These are phyloP conservation scores for Fonsecaea erecta DNA, from an alignment of 2,329 filamentous ascomycete species.

Conservation along the genomic window DNA sequence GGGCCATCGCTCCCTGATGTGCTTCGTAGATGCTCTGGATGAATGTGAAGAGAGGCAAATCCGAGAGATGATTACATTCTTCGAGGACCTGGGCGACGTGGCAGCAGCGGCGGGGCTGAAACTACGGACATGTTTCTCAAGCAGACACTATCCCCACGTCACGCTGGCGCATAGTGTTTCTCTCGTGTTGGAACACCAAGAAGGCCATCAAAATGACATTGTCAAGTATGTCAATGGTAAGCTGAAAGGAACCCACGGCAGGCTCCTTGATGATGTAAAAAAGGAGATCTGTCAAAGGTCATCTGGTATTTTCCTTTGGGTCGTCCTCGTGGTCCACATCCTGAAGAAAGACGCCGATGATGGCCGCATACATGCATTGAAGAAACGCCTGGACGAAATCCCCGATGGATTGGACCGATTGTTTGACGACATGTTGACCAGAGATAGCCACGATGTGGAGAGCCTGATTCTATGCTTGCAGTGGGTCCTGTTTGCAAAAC, in stretches of 20 bases:
- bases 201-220: slow-evolving; percentile 43
- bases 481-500: slow-evolving; percentile 30
- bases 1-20: slow-evolving; percentile 37
- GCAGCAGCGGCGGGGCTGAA: slow-evolving; percentile 17
- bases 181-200: slow-evolving; percentile 44
- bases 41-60: slow-evolving; percentile 44
- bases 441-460: slow-evolving; percentile 52
- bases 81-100: slow-evolving; percentile 42
- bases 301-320: slow-evolving; percentile 53
- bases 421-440: slow-evolving; percentile 57
- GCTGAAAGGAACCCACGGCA: slow-evolving; percentile 39
- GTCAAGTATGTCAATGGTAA: slow-evolving; percentile 43
- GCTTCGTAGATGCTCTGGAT: slow-evolving; percentile 39
- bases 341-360: slow-evolving; percentile 47
- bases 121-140: slow-evolving; percentile 48
- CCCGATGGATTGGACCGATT: slow-evolving; percentile 52
- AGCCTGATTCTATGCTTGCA: slow-evolving; percentile 45
- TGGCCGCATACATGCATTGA: slow-evolving; percentile 39
- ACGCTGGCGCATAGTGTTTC: slow-evolving; percentile 40
- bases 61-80: slow-evolving; percentile 45
- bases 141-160: slow-evolving; percentile 53
- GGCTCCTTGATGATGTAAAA: slow-evolving; percentile 38
- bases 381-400: slow-evolving; percentile 46
- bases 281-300: slow-evolving; percentile 39
- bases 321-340: slow-evolving; percentile 49